Conservation (phyloP, 208 protist species). For the Wallacemonas sp. region DNA sequence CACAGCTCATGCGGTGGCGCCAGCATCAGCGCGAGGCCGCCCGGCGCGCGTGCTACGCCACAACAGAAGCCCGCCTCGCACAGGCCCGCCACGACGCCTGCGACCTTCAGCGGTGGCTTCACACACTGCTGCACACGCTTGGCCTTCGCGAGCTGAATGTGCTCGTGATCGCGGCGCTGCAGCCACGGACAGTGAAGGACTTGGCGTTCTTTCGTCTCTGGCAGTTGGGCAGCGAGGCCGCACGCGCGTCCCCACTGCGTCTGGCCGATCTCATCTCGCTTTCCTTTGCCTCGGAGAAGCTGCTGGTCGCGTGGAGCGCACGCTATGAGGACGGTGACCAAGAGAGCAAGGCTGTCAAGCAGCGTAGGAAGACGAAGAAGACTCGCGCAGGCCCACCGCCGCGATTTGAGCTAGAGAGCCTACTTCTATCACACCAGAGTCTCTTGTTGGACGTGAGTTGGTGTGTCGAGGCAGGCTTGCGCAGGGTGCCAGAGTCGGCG, state of each 20-base stretch:
- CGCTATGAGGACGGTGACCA: neutral
- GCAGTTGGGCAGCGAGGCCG: conserved; percentile 35
- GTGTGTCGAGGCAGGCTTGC: conserved; percentile 32
- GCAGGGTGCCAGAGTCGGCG: conserved; percentile 8
- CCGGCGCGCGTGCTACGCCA: conserved; percentile 13
- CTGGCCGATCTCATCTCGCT: conserved; percentile 30
- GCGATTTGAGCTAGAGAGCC: neutral
- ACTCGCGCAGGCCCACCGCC: too few relatives aligned
- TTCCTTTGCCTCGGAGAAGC: conserved; percentile 23
- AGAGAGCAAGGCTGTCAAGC: neutral
- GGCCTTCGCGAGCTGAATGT: conserved; percentile 8
- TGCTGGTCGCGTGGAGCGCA: conserved; percentile 14
- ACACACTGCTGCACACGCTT: conserved; percentile 8
- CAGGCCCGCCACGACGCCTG: conserved; percentile 30
- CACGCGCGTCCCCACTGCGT: conserved; percentile 29
- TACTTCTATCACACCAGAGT: conserved; percentile 13
- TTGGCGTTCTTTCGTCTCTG: conserved; percentile 37
- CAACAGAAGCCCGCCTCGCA: conserved; percentile 16
- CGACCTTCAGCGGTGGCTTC: conserved; percentile 24
- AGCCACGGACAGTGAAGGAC: conserved; percentile 31
- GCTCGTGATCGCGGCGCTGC: conserved; percentile 32
- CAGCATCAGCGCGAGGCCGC: conserved; percentile 8
- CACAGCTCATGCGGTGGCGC: neutral
- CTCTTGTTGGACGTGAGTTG: conserved; percentile 39
- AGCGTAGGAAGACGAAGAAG: neutral